phyloP scores from a whole-genome alignment of 2,329 filamentous ascomycete species.

The Aureobasidium melanogenum region DNA sequence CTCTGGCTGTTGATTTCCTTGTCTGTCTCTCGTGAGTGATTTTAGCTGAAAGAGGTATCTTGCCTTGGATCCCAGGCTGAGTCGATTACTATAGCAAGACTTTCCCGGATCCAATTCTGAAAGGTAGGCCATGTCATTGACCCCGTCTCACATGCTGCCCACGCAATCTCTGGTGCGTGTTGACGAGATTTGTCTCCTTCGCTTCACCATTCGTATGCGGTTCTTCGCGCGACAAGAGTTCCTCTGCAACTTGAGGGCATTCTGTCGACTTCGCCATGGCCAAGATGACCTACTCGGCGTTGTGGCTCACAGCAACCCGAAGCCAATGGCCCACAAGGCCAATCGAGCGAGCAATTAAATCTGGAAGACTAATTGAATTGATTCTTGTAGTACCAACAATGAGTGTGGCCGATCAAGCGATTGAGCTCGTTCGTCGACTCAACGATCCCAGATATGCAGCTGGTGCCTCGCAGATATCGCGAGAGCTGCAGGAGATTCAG shows the following conservation, averaged over 20 bases:
- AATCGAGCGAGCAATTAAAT: not conserved
- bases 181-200: not conserved
- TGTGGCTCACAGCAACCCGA: not conserved
- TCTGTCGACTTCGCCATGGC: not conserved
- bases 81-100: not conserved
- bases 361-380: not conserved
- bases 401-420: slow-evolving; percentile 14
- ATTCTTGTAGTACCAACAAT: not conserved
- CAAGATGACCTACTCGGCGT: not conserved
- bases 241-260: not conserved
- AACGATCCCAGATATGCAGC: slow-evolving; percentile 38
- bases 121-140: slow-evolving; percentile 3
- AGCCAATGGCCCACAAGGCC: not conserved
- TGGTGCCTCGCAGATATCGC: slow-evolving; percentile 52
- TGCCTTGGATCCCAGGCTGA: not conserved
- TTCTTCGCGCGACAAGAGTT: not conserved
- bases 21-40: slow-evolving; percentile 4
- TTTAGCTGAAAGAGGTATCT: not conserved
- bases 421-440: slow-evolving; percentile 41
- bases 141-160: not conserved
- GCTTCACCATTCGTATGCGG: not conserved
- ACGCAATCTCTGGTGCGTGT: not conserved
- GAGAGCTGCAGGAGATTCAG: slow-evolving; percentile 69
- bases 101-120: not conserved
- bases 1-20: not conserved